These are phyloP conservation scores for Xylariomycetidae sp. DNA, from an alignment of 2,329 filamentous ascomycete species.

Conservation along the genomic window DNA sequence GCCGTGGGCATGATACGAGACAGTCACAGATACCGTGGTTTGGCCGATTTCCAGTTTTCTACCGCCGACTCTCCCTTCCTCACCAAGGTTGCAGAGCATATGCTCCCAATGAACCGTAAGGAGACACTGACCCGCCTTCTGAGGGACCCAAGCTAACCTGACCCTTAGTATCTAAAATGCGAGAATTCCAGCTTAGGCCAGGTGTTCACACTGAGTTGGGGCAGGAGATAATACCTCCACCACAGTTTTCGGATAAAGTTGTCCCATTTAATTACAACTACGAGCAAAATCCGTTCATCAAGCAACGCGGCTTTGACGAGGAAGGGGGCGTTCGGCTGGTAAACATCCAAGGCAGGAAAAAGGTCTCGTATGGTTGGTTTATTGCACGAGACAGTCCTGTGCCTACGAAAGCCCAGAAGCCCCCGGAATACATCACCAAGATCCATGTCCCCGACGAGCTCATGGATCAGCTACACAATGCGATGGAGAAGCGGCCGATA, in stretches of 20 bases:
- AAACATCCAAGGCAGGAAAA: slow-evolving; percentile 53
- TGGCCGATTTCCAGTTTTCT: slow-evolving; percentile 84
- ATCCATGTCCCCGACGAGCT: slow-evolving; percentile 61
- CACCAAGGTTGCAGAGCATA: slow-evolving; percentile 62
- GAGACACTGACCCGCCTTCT: neutral
- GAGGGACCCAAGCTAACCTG: neutral
- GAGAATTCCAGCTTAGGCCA: slow-evolving; percentile 62
- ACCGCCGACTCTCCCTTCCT: slow-evolving; percentile 66
- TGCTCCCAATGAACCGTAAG: slow-evolving; percentile 67
- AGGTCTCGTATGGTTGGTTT: slow-evolving; percentile 53
- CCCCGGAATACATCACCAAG: slow-evolving; percentile 54
- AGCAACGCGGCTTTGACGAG: slow-evolving; percentile 52
- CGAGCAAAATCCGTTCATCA: slow-evolving; percentile 78
- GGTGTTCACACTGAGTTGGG: slow-evolving; percentile 54
- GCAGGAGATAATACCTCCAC: slow-evolving; percentile 73
- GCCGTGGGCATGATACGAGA: slow-evolving; percentile 69
- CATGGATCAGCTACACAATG: slow-evolving; percentile 56
- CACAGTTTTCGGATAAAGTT: slow-evolving; percentile 69
- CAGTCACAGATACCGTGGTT: slow-evolving; percentile 79
- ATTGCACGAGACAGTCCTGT: slow-evolving; percentile 57
- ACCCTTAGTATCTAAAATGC: slow-evolving; percentile 44
- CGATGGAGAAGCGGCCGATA: slow-evolving; percentile 72
- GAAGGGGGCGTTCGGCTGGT: slow-evolving; percentile 47
- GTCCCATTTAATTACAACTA: slow-evolving; percentile 78
- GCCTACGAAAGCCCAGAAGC: slow-evolving; percentile 54